A percentile compares a stretch with the other conserved stretches of the same genome.
phyloP scores from a whole-genome alignment of 108 stramenopile species.

The Aureococcus anophagefferens region DNA sequence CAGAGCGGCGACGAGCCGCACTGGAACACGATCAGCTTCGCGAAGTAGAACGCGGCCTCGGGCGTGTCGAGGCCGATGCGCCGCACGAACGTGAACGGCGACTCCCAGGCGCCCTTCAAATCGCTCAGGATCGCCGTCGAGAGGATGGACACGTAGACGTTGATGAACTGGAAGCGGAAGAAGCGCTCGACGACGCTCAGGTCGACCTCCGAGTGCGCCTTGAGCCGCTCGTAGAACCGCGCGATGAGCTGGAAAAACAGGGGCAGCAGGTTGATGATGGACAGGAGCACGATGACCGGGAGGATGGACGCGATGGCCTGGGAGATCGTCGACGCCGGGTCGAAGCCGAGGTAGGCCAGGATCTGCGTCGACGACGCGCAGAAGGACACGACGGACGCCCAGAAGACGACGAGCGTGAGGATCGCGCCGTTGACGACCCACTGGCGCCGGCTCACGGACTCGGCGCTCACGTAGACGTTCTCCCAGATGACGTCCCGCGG shows the following conservation, averaged over 20 bases:
- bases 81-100: neutral
- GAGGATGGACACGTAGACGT: neutral
- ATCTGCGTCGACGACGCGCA: neutral
- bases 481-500: neutral
- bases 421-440: neutral
- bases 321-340: neutral
- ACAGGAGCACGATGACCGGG: neutral
- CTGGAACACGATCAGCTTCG: neutral
- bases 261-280: neutral
- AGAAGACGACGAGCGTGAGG: neutral
- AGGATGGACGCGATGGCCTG: neutral
- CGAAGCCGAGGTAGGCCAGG: neutral
- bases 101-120: neutral
- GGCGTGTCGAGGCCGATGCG: neutral
- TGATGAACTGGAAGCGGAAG: neutral
- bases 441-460: neutral
- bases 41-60: neutral
- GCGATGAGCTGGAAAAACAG: neutral
- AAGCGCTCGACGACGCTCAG: neutral
- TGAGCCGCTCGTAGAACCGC: neutral
- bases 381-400: neutral
- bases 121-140: neutral
- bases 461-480: neutral
- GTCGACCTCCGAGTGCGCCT: neutral
- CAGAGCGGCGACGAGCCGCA: neutral